Conservation (phyloP, 2,329 filamentous ascomycete species). For the Ophiostoma ulmi region DNA sequence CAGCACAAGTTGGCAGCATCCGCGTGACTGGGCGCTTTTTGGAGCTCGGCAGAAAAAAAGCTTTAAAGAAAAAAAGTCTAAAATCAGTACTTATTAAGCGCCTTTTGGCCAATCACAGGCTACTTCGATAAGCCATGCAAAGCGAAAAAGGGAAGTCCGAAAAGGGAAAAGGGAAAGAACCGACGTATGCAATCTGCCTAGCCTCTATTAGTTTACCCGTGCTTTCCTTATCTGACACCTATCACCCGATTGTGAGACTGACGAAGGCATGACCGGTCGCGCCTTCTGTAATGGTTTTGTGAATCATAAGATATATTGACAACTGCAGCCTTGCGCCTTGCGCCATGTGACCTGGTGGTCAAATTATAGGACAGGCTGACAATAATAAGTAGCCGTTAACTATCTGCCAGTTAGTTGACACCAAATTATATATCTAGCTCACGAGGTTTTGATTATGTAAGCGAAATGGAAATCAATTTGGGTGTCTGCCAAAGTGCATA, state of each 20-base stretch:
- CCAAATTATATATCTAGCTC: neutral
- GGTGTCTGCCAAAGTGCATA: neutral
- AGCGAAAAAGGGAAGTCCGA: neutral
- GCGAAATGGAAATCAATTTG: no score
- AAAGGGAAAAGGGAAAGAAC: conserved; percentile 7
- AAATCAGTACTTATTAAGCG: neutral
- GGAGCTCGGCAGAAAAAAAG: neutral
- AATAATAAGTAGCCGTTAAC: neutral
- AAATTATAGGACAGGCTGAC: no score
- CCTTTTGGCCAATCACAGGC: neutral
- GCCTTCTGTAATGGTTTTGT: neutral
- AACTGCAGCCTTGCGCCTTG: neutral
- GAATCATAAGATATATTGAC: neutral
- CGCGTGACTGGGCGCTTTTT: neutral
- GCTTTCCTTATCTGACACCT: conserved; percentile 5
- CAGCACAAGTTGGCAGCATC: neutral
- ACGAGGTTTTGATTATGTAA: neutral
- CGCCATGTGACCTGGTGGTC: neutral
- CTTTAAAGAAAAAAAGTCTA: neutral
- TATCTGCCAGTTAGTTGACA: neutral
- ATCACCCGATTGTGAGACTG: neutral
- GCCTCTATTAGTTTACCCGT: neutral
- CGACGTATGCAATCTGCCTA: conserved; percentile 1
- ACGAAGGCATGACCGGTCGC: neutral
- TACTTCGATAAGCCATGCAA: neutral